phyloP scores from a whole-genome alignment of 2,329 filamentous ascomycete genomes.

The Talaromyces funiculosus region DNA sequence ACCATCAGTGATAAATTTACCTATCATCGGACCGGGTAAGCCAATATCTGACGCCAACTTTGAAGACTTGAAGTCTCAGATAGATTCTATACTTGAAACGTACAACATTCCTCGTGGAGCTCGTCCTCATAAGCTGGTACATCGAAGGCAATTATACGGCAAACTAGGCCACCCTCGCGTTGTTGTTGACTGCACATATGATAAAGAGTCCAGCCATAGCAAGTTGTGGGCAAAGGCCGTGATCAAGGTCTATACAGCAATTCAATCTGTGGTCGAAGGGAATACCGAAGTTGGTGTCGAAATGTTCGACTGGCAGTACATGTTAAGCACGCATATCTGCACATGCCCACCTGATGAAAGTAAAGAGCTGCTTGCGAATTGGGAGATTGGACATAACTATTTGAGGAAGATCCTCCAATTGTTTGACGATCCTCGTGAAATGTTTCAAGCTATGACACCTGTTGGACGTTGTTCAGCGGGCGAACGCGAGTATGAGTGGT shows the following conservation, averaged over 20 bases:
- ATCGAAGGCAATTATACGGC: not conserved
- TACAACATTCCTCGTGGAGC: not conserved
- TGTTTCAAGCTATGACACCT: constrained; percentile 7
- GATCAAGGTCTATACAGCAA: too few species aligned
- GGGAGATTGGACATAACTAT: not conserved
- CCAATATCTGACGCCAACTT: not conserved
- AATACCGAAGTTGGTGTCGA: too few species aligned
- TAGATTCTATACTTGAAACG: not conserved
- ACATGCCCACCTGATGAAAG: not conserved
- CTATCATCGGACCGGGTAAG: not conserved
- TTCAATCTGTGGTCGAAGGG: too few species aligned
- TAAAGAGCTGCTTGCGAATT: not conserved
- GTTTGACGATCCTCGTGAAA: not conserved
- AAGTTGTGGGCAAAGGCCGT: too few species aligned
- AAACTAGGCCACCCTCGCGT: not conserved
- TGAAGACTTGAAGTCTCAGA: not conserved
- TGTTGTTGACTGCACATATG: not conserved
- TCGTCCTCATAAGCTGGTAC: not conserved
- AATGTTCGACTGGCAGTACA: not conserved
- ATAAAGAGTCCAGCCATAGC: too few species aligned
- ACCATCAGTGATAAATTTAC: not conserved
- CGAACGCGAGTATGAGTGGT: not conserved
- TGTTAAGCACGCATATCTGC: not conserved
- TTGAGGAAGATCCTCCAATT: not conserved
- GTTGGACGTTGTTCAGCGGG: constrained; percentile 1